Evolutionary conservation across 441 rosid genomes (phyloP), one percentile per base, ranked within the genome.

Genomic region (Croton laevigatus): DNA sequence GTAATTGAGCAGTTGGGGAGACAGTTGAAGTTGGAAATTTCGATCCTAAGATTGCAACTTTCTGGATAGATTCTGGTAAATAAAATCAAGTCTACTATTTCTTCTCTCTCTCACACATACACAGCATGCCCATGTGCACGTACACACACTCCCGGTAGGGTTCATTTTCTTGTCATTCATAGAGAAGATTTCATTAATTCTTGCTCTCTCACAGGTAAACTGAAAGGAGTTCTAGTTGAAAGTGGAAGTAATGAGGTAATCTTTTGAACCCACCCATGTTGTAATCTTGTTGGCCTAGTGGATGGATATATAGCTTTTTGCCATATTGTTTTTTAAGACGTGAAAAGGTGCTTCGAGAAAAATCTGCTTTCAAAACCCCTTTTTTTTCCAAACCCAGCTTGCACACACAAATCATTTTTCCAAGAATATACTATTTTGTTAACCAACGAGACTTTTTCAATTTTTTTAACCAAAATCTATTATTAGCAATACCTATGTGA

Each of bases 201-300:
- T 73, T 77, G 45, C 46, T 55, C 38, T 3, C 16, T 49, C 8
- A 46, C 87, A 91, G 98, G 97, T 46, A 90, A 88, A 81, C 72
- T 94, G 85, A 94, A 90, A 84, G 97, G 97, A 75, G 94, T 91
- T 69, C 90, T 94, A 51, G 83, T 94, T 19, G 98, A 91, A 86
- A 94, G 97, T 19, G 97, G 98, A 70, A 89, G 88, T 57, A 82
- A 95, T 20, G 97, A 94, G 97, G 98, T 94, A 87, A 60, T 44
- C 20, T 71, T 65, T 52, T 23, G 10, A 22, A n/a, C 32, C 32
- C 32, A n/a, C 32, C 32, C 32, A 27, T 27, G 32, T 27, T 27
- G 32, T 27, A 27, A 27, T 27, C 32, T 27, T 27, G 32, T 27
- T 27, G 32, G 32, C 32, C 32, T 27, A n/a, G n/a, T n/a, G n/a